Base-by-base conservation (phyloP, 2,329 filamentous ascomycete genomes). In the Xylaria sp. region DNA sequence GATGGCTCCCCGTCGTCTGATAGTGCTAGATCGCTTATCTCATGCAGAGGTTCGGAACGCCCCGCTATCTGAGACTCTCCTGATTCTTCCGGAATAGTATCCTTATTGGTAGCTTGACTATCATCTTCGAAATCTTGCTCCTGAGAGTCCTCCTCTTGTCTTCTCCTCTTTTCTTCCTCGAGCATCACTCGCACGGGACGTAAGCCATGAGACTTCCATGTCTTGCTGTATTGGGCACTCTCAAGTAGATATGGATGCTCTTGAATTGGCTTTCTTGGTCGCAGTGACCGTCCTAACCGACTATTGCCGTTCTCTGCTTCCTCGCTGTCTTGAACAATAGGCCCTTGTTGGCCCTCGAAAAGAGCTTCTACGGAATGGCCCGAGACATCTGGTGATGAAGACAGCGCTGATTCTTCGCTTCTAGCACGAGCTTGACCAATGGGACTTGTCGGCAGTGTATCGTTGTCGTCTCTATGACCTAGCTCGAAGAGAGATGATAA, bases 181-280 rank as follows among this genome's bases (percentile, higher is more conserved):
- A 75, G 68, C 8, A 81, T 76, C 50, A 87, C 78, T 63, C 82
- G 82, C 41, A 89, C 74, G 0, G 88, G 88, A 62, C 83, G 84
- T 34, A 89, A 77, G 28, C 88, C 88, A 66, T 87, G 87, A 3
- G 84, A 83, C 73, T 85, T 87, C 73, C 89, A 83, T 23, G 83
- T 78, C 2, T 79, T 85, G 64, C 83, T 85, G 75, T 89, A 89
- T 34, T 85, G 83, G 0, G 83, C 86, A 74, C 83, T 86, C 70
- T 90, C 88, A 3, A 89, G 79, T 6, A 86, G 78, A 70, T 89
- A 90, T 3, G 88, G 88, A 54, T 89, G 87, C 73, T 89, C 82
- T 74, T 90, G 88, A 7, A 89, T 89, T 0, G 87, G 87, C 69
- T 89, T 90, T 23, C 88, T 83, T 0, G 87, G 86, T 7, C 88